These are phyloP conservation scores for Cicer cuneatum DNA, from an alignment of 306 rosid species.

Conservation along the genomic window DNA sequence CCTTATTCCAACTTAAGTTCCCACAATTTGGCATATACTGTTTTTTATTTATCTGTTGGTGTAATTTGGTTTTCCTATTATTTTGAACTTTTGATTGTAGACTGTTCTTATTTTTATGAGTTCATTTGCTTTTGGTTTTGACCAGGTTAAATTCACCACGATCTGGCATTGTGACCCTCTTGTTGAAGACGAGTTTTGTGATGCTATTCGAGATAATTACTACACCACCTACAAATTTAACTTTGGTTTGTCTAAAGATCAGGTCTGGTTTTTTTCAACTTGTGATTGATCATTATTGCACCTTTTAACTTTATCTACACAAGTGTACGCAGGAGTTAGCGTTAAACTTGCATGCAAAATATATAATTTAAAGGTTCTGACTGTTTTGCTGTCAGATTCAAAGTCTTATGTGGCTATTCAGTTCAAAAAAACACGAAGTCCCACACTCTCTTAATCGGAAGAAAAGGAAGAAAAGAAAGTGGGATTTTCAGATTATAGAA, in stretches of 20 bases:
- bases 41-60: background rate
- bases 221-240: conserved; percentile 43
- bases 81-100: background rate
- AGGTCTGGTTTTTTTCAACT: conserved; percentile 50
- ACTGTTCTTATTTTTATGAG: background rate
- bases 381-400: conserved; percentile 46
- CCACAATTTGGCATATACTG: background rate
- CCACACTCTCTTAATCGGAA: background rate
- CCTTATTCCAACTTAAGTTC: conserved; percentile 14
- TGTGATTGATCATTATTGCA: conserved; percentile 20
- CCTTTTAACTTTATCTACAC: conserved; percentile 28
- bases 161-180: conserved; percentile 59
- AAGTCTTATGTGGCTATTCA: conserved; percentile 53
- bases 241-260: conserved; percentile 57
- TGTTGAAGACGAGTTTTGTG: conserved; percentile 53
- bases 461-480: conserved; percentile 14
- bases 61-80: background rate
- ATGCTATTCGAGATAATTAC: conserved; percentile 58
- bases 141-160: conserved; percentile 52
- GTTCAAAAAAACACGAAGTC: conserved; percentile 31
- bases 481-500: background rate
- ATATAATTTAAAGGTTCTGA: conserved; percentile 32
- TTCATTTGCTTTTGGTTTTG: conserved; percentile 31
- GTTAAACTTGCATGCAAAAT: background rate
- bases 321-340: background rate